Evolutionary conservation across 805 yeast genomes (phyloP), one percentile per base, ranked within the genome.

Genomic region (Suhomyces prunicola): DNA sequence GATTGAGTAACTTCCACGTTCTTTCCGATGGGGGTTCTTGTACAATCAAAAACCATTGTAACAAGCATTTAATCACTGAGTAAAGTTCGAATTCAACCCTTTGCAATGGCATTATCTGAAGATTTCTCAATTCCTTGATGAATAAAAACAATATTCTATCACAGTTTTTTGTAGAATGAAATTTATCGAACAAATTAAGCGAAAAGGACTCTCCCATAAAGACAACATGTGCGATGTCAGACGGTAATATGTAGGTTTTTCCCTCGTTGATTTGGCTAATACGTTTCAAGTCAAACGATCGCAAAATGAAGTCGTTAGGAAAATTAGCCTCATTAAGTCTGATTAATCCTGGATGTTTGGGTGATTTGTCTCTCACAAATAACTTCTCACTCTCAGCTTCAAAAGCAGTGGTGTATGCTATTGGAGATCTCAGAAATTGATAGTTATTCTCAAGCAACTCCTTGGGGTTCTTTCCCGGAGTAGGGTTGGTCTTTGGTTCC

Each of bases 351-450:
- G 17, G n/a, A 17, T 29, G 15, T 15, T 31, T 29, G 17, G 12
- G 15, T 31, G 48, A 40, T 39, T 41, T 22, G 6, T 41, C 41
- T 44, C 51, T 52, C 2, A 61, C 57, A 41, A 56, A 64, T 22
- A 52, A 58, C 9, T 50, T 54, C 3, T 59, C 55, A 47, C 73
- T 71, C 46, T 73, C 78, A 0, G 67, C 73, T 54, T 74, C 79
- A 47, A 69, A 58, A 0, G 56, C 67, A 2, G 69, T 65, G 2
- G 78, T 74, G 36, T 63, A 55, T 33, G 57, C 52, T 15, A 55
- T 46, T 1, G 78, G 76, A 23, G 57, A 55, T 44, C 74, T 59
- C 61, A 61, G 52, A 42, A 53, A 53, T 6, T 41, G 15, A 35
- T 49, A 53, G 3, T 50, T 46, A 23, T 41, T 33, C 24, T 46